A percentile compares a stretch with the other conserved stretches of the same genome.
These are phyloP conservation scores for Aspergillus hancockii DNA, from an alignment of 495 filamentous ascomycete species.

Conservation along the genomic window DNA sequence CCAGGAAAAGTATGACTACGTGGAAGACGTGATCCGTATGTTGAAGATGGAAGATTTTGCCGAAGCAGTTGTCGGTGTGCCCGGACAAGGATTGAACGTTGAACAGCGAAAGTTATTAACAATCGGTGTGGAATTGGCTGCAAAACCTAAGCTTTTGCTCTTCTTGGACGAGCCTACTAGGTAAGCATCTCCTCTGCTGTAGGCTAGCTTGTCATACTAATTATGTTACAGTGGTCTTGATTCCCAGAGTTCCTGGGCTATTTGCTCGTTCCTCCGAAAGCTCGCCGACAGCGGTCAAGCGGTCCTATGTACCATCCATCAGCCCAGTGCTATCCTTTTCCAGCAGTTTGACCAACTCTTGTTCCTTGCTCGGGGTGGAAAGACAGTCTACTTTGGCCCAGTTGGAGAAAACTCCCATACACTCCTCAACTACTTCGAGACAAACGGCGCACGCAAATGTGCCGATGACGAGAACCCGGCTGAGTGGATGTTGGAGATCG, in stretches of 20 bases:
- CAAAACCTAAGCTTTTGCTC: conserved; percentile 82
- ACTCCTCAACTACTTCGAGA: conserved; percentile 75
- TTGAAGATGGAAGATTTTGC: conserved; percentile 48
- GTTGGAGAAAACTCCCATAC: conserved; percentile 73
- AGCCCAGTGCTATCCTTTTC: conserved; percentile 89
- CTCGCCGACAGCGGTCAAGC: conserved; percentile 84
- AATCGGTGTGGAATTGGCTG: conserved; percentile 87
- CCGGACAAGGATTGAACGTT: conserved; percentile 72
- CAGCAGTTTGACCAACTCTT: conserved; percentile 87
- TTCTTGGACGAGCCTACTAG: conserved; percentile 86
- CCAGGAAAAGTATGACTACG: conserved; percentile 50
- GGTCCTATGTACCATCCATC: conserved; percentile 94
- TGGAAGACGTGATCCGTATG: conserved; percentile 51
- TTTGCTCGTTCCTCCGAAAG: conserved; percentile 74
- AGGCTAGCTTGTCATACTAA: not conserved
- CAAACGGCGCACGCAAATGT: conserved; percentile 67
- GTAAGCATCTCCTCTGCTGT: conserved; percentile 14
- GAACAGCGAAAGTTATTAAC: conserved; percentile 88
- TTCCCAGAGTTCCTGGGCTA: conserved; percentile 82
- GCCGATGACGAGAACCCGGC: conserved; percentile 72
- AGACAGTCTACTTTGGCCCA: conserved; percentile 84
- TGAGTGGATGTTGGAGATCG: conserved; percentile 89
- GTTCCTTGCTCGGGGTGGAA: conserved; percentile 75
- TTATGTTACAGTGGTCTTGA: conserved; percentile 62
- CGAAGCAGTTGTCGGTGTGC: conserved; percentile 44